A percentile compares a stretch with the other conserved stretches of the same genome.
phyloP scores from a whole-genome alignment of 305 asterid genomes.

The Solanum chacoense region DNA sequence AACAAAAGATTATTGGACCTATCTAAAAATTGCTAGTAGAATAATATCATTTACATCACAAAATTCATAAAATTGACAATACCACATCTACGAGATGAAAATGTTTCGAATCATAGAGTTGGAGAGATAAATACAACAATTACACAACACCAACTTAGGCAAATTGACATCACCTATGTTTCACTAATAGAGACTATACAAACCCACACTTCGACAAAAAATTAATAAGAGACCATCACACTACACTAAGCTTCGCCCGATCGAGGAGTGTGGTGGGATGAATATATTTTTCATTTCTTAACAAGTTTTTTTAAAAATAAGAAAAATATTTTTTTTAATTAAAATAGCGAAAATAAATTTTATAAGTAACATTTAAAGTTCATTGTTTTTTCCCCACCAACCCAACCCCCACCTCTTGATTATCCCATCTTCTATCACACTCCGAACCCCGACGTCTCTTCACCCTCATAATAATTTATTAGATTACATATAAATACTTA shows the following conservation, averaged over 20 bases:
- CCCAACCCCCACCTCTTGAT: background rate
- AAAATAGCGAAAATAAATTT: too few relatives aligned
- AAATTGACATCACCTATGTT: background rate
- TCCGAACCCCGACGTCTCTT: background rate
- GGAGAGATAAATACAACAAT: background rate
- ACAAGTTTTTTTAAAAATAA: too few relatives aligned
- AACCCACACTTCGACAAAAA: background rate
- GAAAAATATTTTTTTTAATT: too few relatives aligned
- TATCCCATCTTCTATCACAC: background rate
- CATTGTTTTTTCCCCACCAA: too few relatives aligned
- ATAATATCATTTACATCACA: background rate
- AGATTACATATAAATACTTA: too few relatives aligned
- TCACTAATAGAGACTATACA: background rate
- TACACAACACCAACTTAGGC: background rate
- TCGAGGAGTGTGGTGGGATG: background rate
- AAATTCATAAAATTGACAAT: background rate
- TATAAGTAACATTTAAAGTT: background rate
- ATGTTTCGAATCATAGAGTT: background rate
- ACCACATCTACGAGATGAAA: background rate
- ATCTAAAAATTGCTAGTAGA: background rate
- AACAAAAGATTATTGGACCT: background rate
- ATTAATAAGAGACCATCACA: background rate
- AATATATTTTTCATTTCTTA: background rate
- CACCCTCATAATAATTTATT: background rate
- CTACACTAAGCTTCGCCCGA: background rate